Evolutionary conservation across 164 flowering plant species (phyloP).

Genomic region (Sextonia rubra): DNA sequence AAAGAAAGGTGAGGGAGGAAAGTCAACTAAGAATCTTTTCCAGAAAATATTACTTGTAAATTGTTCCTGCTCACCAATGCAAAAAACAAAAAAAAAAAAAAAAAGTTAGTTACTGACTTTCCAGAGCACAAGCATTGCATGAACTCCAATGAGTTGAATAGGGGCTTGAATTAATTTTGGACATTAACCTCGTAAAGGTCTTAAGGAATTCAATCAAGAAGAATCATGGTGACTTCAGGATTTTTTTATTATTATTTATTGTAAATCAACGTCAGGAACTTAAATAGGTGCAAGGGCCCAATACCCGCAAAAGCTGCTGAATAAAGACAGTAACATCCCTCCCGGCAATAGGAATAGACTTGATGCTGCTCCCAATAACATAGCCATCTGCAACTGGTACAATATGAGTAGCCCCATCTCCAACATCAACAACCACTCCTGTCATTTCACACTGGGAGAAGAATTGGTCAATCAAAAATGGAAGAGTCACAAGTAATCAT

Average conservation of each 20-base stretch:
- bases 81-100: background rate
- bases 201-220: background rate
- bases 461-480: conserved; percentile 22
- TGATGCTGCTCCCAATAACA: conserved; percentile 97
- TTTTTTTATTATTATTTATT: no score
- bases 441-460: conserved; percentile 95
- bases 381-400: conserved; percentile 99
- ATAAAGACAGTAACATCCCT: conserved; percentile 88
- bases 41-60: background rate
- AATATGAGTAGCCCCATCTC: conserved; percentile 93
- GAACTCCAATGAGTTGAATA: no score
- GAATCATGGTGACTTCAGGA: background rate
- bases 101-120: no score
- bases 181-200: no score
- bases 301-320: conserved; percentile 94
- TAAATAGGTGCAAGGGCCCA: conserved; percentile 1
- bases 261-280: background rate
- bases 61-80: background rate
- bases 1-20: no score
- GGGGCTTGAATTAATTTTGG: no score
- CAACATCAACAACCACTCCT: conserved; percentile 96
- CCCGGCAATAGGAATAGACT: conserved; percentile 86
- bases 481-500: background rate
- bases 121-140: no score
- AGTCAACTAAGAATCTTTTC: no score